Base-by-base conservation (phyloP, 2,329 filamentous ascomycete genomes). In the Arthrobotrys conoides region DNA sequence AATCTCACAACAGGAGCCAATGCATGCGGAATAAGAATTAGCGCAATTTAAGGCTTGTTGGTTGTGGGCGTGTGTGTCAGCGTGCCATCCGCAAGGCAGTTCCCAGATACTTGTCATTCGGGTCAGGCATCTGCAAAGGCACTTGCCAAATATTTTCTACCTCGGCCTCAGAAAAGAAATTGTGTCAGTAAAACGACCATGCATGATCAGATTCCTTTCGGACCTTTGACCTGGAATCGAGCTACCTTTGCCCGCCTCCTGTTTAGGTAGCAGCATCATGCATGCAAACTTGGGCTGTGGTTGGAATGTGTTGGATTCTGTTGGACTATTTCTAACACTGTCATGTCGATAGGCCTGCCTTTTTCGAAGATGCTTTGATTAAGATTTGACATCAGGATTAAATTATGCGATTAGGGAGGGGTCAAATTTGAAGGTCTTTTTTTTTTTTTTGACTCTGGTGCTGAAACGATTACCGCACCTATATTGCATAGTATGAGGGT, bases 301-400 rank as follows among this genome's bases (percentile, higher is more conserved):
- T 65, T 57, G 24, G 48, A 30, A 66, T 20, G 59, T 72, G 69
- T 72, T 72, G 69, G 69, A 65, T 65, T 36, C n/a, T 69, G 65
- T 76, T 76, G 71, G 71, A 76, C 49, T 70, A 36, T 55, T 69
- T 75, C 44, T 48, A 71, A 36, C 57, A 71, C n/a, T n/a, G n/a
- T 30, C 6, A 48, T 30, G 33, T 46, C 20, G 24, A 24, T 48
- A 48, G 51, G 24, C 57, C n/a, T 57, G 38, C 33, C 46, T 33
- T 16, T 59, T 65, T 65, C 44, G 44, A 48, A 16, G 41, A 18
- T 49, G 27, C 0, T 49, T 48, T 12, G 14, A 49, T 38, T 49
- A 64, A 48, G 44, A 14, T 33, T 65, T 5, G 20, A 61, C 18
- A 18, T 61, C 16, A n/a, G 55, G 44, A 59, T 16, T 4, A n/a